Evolutionary conservation across 1,284 basidiomycete genomes (phyloP).

Genomic region (Heliocybe sulcata): DNA sequence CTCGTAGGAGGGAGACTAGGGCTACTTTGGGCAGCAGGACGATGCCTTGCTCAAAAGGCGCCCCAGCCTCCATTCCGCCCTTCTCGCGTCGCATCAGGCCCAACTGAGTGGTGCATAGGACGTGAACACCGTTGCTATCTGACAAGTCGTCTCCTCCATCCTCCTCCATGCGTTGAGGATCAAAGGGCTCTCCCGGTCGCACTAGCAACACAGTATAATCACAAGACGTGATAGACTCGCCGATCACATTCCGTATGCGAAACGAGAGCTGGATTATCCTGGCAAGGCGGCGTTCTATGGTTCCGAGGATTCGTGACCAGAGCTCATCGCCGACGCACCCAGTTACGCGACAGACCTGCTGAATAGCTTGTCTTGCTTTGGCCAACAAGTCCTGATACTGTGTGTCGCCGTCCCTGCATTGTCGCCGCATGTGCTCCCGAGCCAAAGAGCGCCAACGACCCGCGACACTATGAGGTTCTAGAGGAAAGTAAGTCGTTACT

Average conservation of each 20-base stretch:
- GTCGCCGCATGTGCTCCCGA: constrained; percentile 28
- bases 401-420: constrained; percentile 17
- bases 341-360: neutral
- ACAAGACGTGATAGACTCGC: constrained; percentile 43
- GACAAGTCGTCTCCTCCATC: constrained; percentile 20
- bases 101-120: constrained; percentile 30
- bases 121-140: constrained; percentile 6
- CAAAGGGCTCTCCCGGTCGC: constrained; percentile 29
- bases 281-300: constrained; percentile 17
- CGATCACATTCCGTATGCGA: constrained; percentile 39
- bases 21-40: no score
- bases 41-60: no score
- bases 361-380: neutral
- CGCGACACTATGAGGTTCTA: constrained; percentile 42
- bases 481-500: constrained; percentile 5
- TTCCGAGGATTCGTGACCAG: no score
- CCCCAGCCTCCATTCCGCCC: no score
- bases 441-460: constrained; percentile 48
- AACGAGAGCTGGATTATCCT: constrained; percentile 33
- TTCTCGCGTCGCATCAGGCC: constrained; percentile 24
- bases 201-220: constrained; percentile 37
- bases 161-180: constrained; percentile 36
- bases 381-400: neutral
- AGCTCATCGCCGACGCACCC: neutral
- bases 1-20: no score